Conservation (phyloP, 2,329 filamentous ascomycete species). For the Ophiostoma populinum region DNA sequence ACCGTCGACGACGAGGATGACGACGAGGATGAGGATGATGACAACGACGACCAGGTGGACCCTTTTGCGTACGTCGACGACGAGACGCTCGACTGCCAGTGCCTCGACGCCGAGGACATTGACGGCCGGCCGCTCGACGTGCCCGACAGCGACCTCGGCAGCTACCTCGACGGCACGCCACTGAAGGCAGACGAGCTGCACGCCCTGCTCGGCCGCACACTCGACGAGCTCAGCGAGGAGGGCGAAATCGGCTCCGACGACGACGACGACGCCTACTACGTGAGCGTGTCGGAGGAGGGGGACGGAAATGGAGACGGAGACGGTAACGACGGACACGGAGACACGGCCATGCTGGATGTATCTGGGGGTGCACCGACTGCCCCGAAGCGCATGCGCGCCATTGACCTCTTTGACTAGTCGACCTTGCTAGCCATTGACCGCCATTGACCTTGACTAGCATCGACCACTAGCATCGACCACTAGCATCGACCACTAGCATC, state of each 20-base stretch:
- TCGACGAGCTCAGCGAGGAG: slow-evolving; percentile 11
- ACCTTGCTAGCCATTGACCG: too few species aligned
- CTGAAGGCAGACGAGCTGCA: slow-evolving; percentile 19
- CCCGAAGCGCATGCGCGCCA: slow-evolving; percentile 47
- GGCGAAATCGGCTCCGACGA: slow-evolving; percentile 11
- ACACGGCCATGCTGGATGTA: too few species aligned
- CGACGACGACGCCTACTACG: slow-evolving; percentile 2
- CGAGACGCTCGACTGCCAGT: slow-evolving; percentile 30
- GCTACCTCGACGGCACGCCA: slow-evolving; percentile 17
- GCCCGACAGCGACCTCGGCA: slow-evolving; percentile 8
- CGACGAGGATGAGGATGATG: neutral
- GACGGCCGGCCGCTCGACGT: slow-evolving; percentile 27
- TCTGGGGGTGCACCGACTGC: too few species aligned
- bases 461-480: too few species aligned
- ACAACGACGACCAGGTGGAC: slow-evolving; percentile 10
- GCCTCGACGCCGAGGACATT: slow-evolving; percentile 27
- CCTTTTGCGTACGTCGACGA: slow-evolving; percentile 13
- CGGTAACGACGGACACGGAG: too few species aligned
- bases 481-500: too few species aligned
- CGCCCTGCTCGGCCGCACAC: slow-evolving; percentile 4
- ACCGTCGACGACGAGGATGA: neutral
- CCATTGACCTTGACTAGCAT: too few species aligned
- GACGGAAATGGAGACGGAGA: neutral
- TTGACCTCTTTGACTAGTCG: too few species aligned
- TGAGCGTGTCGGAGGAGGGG: slow-evolving; percentile 5